Base-by-base conservation (phyloP, 1,284 basidiomycete species). In the Ganoderma boninense region DNA sequence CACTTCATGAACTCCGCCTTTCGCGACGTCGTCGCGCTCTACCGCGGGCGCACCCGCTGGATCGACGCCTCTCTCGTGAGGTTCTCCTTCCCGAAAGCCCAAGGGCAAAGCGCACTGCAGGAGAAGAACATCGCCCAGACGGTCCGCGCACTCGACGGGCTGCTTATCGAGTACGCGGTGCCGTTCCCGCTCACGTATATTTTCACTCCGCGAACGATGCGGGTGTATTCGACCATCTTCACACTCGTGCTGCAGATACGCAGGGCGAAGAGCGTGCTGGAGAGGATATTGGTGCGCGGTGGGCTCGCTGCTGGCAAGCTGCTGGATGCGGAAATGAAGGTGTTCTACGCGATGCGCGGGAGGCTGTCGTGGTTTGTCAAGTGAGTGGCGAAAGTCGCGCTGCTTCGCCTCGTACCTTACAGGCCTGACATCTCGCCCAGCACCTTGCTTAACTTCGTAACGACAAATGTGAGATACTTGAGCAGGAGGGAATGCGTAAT, bases 141-240 rank as follows among this genome's bases (percentile, higher is more conserved):
- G 1, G 85, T 94, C 66, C 87, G 85, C 75, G 87, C 87, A 0
- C 84, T 95, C n/a, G 88, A 91, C 35, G 90, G 89, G 0, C 83
- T 95, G 5, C 80, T 84, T 2, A 82, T 94, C 40, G 93, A 95
- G 82, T 96, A 95, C 73, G 87, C 91, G 20, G 86, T 92, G 0
- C 93, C 95, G 0, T 96, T 95, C 77, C 95, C 95, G 0, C 80
- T 96, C 71, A 91, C 90, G 0, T 95, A 95, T 76, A 85, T 96
- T 60, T 94, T 95, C 77, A 88, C 89, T 0, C 87, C 91, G 0
- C 83, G 82, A 3, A 84, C 86, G 2, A 80, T 92, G 63, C 86
- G 88, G 72, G 80, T 85, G 0, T 95, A 96, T 72, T 87, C 89
- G 42, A 87, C 90, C 23, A 84, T 96, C 26, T 95, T 96, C 74